Percentiles rank a stretch among this genome's conserved stretches.
These are phyloP conservation scores for Colletotrichum horii DNA, from an alignment of 2,329 filamentous ascomycete species.

Conservation along the genomic window DNA sequence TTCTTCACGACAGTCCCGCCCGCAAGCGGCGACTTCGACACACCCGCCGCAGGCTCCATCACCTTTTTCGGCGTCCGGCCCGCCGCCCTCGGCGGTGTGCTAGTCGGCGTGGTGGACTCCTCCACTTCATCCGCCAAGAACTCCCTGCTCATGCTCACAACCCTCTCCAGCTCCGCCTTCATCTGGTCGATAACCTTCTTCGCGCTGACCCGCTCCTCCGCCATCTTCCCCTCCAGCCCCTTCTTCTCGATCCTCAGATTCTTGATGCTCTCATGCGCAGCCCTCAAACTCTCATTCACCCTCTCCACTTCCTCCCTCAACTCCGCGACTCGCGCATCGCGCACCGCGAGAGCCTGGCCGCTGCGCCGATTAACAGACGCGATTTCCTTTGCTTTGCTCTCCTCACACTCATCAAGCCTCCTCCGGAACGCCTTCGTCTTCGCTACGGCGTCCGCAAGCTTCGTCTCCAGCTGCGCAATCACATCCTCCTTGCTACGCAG, in stretches of 20 bases:
- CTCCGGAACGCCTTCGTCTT: slow-evolving; percentile 41
- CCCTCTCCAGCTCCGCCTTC: slow-evolving; percentile 55
- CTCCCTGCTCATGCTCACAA: slow-evolving; percentile 50
- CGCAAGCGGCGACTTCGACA: slow-evolving; percentile 20
- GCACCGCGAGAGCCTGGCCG: slow-evolving; percentile 52
- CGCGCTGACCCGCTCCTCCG: slow-evolving; percentile 44
- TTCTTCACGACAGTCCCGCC: slow-evolving; percentile 23
- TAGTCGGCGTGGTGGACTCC: background rate
- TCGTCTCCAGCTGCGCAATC: slow-evolving; percentile 47
- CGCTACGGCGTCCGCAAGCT: slow-evolving; percentile 46
- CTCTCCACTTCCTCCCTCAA: slow-evolving; percentile 54
- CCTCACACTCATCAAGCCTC: slow-evolving; percentile 43
- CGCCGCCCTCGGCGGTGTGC: background rate
- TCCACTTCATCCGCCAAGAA: slow-evolving; percentile 39
- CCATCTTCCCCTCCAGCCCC: slow-evolving; percentile 38
- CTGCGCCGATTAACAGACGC: slow-evolving; percentile 43
- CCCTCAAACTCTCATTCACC: slow-evolving; percentile 48
- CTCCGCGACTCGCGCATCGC: slow-evolving; percentile 56
- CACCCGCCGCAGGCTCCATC: background rate
- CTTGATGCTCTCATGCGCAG: slow-evolving; percentile 51
- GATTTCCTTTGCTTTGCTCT: slow-evolving; percentile 36
- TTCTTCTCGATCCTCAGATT: slow-evolving; percentile 52
- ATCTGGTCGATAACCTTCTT: slow-evolving; percentile 53
- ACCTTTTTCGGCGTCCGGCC: background rate
- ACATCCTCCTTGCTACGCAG: slow-evolving; percentile 40